These are phyloP conservation scores for Chlorella sp. DNA, from an alignment of 139 green algal genomes.

Conservation along the genomic window DNA sequence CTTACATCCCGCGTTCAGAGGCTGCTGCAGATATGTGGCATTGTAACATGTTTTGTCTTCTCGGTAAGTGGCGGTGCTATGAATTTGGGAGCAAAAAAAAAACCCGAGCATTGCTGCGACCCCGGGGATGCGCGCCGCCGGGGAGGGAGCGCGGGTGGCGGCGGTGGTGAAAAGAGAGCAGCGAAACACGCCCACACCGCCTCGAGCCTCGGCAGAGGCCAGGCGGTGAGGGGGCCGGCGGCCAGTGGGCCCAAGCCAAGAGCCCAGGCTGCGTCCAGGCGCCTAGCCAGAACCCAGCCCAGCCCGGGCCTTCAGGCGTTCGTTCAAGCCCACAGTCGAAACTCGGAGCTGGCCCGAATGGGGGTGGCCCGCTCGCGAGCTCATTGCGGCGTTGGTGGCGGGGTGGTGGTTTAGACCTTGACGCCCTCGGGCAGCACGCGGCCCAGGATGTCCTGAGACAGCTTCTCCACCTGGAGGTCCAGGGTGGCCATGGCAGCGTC, in stretches of 20 bases:
- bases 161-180: background rate
- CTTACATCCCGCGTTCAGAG: too few species aligned
- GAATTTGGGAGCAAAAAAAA: background rate
- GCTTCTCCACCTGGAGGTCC: slow-evolving; percentile 82
- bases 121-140: background rate
- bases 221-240: too few species aligned
- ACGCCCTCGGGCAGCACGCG: slow-evolving; percentile 86
- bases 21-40: too few species aligned
- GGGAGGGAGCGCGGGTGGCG: too few species aligned
- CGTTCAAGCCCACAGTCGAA: background rate
- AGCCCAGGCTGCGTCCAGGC: background rate
- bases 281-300: background rate
- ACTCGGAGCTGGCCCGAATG: background rate
- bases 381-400: background rate
- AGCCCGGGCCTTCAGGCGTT: background rate
- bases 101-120: background rate
- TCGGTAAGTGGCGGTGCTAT: background rate
- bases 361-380: background rate
- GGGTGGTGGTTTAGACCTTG: slow-evolving; percentile 63
- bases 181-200: background rate
- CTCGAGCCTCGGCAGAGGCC: background rate
- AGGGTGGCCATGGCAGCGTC: slow-evolving; percentile 70
- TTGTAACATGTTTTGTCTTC: background rate
- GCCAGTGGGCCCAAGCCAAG: too few species aligned
- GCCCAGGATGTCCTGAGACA: slow-evolving; percentile 79